Percentiles rank a stretch among this genome's conserved stretches.
Conservation (phyloP, 768 basidiomycete genomes). For the Lactifluus volemus region DNA sequence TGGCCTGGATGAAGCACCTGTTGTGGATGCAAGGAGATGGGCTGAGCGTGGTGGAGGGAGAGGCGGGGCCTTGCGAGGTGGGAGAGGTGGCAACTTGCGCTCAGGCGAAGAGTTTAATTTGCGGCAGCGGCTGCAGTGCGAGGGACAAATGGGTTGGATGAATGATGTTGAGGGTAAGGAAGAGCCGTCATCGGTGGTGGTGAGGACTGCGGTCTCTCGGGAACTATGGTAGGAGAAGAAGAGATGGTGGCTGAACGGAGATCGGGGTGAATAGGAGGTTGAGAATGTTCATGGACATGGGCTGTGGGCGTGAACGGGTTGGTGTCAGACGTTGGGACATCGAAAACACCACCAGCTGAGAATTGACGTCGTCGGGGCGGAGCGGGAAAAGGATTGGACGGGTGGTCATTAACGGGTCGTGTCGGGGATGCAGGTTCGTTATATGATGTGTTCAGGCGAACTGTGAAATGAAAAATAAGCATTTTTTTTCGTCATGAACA, state of each 20-base stretch:
- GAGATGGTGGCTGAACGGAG: slow-evolving; percentile 9
- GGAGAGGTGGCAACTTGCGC: slow-evolving; percentile 15
- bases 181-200: neutral
- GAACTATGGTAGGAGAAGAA: slow-evolving; percentile 15
- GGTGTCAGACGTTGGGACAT: slow-evolving; percentile 18
- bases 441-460: neutral
- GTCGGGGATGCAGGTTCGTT: slow-evolving; percentile 10
- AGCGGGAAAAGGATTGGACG: slow-evolving; percentile 5
- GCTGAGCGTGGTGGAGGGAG: slow-evolving; percentile 18
- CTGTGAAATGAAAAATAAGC: neutral
- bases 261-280: slow-evolving; percentile 18
- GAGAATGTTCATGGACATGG: slow-evolving; percentile 4
- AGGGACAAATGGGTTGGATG: slow-evolving; percentile 19
- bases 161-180: slow-evolving; percentile 6
- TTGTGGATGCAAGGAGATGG: slow-evolving; percentile 15
- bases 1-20: slow-evolving; percentile 11
- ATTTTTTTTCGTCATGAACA: neutral
- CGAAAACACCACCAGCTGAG: slow-evolving; percentile 9
- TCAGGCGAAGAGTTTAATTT: slow-evolving; percentile 12
- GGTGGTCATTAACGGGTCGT: slow-evolving; percentile 12
- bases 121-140: slow-evolving; percentile 3
- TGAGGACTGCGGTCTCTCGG: neutral
- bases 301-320: slow-evolving; percentile 17
- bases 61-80: slow-evolving; percentile 15
- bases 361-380: slow-evolving; percentile 14